Conservation (phyloP, 2,329 filamentous ascomycete species). For the Arthrobotrys pseudoclavata region DNA sequence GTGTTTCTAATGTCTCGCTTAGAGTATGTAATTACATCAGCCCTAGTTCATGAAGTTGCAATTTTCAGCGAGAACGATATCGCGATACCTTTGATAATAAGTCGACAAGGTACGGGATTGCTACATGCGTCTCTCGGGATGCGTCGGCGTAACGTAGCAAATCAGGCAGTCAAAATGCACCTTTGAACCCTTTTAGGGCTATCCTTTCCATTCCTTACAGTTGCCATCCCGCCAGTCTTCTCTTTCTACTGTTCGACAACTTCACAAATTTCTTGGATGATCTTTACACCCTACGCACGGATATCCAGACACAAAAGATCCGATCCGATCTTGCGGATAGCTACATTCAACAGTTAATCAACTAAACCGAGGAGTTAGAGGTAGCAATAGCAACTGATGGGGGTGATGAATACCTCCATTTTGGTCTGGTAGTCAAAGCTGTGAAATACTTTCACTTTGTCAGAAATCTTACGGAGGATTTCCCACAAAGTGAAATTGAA, state of each 20-base stretch:
- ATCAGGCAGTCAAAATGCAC: not conserved
- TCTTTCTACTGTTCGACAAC: constrained; percentile 4
- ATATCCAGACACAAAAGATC: constrained; percentile 17
- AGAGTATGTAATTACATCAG: no score
- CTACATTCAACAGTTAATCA: constrained; percentile 15
- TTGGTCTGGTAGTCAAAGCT: not conserved
- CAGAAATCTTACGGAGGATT: constrained; percentile 3
- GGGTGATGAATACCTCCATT: not conserved
- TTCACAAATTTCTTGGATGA: constrained; percentile 22
- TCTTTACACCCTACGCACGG: constrained; percentile 15
- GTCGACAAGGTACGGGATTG: no score
- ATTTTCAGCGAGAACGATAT: no score
- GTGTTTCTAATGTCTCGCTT: no score
- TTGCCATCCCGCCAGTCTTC: not conserved
- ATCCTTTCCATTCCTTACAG: not conserved
- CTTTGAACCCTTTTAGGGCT: not conserved
- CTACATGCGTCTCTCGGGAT: no score
- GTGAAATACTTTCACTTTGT: constrained; percentile 21
- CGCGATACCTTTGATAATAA: no score
- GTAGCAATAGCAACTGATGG: not conserved
- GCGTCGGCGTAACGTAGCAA: no score
- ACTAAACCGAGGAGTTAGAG: not conserved
- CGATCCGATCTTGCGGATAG: constrained; percentile 17
- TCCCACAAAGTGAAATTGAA: constrained; percentile 6
- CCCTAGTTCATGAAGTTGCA: no score